A percentile compares a stretch with the other conserved stretches of the same genome.
Conservation (phyloP, 176 grass and related monocot species). For the Oryza nivara region DNA sequence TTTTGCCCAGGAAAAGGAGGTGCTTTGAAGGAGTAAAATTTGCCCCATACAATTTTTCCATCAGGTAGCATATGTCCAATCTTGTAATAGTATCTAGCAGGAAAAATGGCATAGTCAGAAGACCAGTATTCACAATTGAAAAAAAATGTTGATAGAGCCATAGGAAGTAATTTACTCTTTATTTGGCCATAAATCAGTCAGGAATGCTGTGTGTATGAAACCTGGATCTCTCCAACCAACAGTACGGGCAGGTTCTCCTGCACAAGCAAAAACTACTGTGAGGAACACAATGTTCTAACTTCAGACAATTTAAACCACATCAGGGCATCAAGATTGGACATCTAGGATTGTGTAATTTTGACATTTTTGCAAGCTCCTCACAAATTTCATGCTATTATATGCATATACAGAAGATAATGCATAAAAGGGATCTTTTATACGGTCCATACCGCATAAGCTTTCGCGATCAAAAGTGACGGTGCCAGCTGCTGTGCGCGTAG, state of each 20-base stretch:
- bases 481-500: slow-evolving; percentile 51
- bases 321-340: not conserved
- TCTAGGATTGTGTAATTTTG: not conserved
- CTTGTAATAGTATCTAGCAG: slow-evolving; percentile 76
- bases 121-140: not conserved
- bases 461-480: slow-evolving; percentile 73
- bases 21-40: slow-evolving; percentile 66
- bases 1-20: slow-evolving; percentile 84
- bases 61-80: slow-evolving; percentile 56
- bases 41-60: slow-evolving; percentile 68
- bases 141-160: not conserved
- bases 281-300: not conserved
- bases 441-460: slow-evolving; percentile 71
- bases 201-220: slow-evolving; percentile 87
- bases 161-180: slow-evolving; percentile 55
- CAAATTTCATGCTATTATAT: not conserved
- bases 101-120: slow-evolving; percentile 14
- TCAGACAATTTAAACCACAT: not conserved
- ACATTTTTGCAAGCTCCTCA: not conserved
- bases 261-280: not conserved
- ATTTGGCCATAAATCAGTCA: slow-evolving; percentile 75
- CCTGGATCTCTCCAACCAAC: slow-evolving; percentile 96
- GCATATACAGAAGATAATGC: not conserved
- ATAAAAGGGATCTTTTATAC: not conserved
- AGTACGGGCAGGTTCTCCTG: slow-evolving; percentile 82